phyloP scores from a whole-genome alignment of 2,329 filamentous ascomycete genomes.

The Clonostachys byssicola region DNA sequence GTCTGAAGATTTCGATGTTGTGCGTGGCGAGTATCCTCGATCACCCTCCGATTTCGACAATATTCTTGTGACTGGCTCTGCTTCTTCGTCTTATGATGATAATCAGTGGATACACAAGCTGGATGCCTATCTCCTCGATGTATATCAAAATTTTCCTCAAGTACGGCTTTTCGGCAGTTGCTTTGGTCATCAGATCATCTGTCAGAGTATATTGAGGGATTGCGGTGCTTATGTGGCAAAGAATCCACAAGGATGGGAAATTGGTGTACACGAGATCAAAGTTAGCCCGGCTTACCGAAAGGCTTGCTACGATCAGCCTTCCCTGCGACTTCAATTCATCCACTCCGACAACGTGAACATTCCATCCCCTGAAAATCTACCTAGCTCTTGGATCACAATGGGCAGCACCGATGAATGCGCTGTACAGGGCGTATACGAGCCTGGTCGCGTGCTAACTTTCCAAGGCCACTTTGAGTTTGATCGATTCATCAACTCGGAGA shows the following conservation, averaged over 20 bases:
- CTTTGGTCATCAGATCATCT: conserved; percentile 35
- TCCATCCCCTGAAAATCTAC: conserved; percentile 4
- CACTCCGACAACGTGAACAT: conserved; percentile 22
- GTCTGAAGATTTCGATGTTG: conserved; percentile 26
- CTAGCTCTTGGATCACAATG: conserved; percentile 9
- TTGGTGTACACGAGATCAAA: conserved; percentile 18
- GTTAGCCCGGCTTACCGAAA: conserved; percentile 12
- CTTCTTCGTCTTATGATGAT: conserved; percentile 20
- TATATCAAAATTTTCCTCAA: conserved; percentile 15
- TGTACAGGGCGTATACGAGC: conserved; percentile 30
- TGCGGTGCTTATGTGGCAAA: conserved; percentile 16
- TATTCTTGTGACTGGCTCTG: conserved; percentile 31
- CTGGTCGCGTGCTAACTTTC: conserved; percentile 29
- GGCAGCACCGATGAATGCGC: conserved; percentile 20
- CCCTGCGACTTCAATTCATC: conserved; percentile 25
- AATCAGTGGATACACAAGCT: conserved; percentile 12
- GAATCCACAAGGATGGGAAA: conserved; percentile 19
- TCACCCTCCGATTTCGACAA: conserved; percentile 21
- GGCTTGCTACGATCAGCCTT: neutral
- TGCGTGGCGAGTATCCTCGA: conserved; percentile 24
- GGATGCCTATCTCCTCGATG: conserved; percentile 10
- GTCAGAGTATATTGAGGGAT: conserved; percentile 24
- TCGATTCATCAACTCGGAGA: conserved; percentile 29
- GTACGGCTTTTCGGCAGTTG: conserved; percentile 36
- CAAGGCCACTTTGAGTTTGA: conserved; percentile 40